Evolutionary conservation across 371 early-diverging fungal species (phyloP), one percentile per base, ranked within the genome.

Genomic region (Mycotypha africana): DNA sequence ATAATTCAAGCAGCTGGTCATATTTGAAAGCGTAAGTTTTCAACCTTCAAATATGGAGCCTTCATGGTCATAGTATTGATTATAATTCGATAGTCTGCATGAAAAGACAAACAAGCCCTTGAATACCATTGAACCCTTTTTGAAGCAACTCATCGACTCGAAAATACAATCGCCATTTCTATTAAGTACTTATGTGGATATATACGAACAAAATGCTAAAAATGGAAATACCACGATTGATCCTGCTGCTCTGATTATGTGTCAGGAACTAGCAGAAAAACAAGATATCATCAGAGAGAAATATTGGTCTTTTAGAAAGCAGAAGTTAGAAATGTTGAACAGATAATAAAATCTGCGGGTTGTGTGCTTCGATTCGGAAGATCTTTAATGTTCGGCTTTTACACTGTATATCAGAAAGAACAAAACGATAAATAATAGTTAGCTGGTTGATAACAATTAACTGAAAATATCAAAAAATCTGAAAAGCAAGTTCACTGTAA

Each of bases 1-100:
- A 82, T 45, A 97, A 97, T 58, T 84, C 91, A 44, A 88, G 93
- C 51, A 83, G 94, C 36, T 97, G 95, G 95, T 64, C 80, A 22
- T 97, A 94, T 52, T 49, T 89, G 19, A 56, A 75, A 47, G 92
- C 79, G 85, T 85, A 77, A 46, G 50, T 51, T 21, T 19, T n/a
- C n/a, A n/a, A n/a, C n/a, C n/a, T n/a, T n/a, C n/a, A n/a, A n/a
- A n/a, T n/a, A n/a, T n/a, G n/a, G n/a, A n/a, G n/a, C n/a, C n/a
- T n/a, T n/a, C n/a, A n/a, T n/a, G n/a, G n/a, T n/a, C n/a, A n/a
- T n/a, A n/a, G n/a, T n/a, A n/a, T n/a, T n/a, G n/a, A n/a, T n/a
- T n/a, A n/a, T n/a, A n/a, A 8, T 28, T 28, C 12, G 30, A 21
- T 50, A 79, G 79, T 20, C n/a, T 80, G 19, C 49, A 79, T 44